Evolutionary conservation across 306 rosid species (phyloP).

Genomic region (Leucaena leucocephala): DNA sequence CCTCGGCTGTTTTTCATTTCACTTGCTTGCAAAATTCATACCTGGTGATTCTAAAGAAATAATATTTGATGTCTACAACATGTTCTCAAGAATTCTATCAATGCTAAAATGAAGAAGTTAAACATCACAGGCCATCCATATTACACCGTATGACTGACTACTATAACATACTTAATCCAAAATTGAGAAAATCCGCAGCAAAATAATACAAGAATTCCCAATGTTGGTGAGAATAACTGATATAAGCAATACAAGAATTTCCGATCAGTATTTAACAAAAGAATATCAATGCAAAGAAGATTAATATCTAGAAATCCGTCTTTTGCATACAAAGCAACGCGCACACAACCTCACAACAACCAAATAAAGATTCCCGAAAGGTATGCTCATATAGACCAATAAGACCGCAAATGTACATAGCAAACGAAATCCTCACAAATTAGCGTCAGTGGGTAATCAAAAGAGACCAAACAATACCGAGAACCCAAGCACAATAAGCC

Average conservation of each 20-base stretch:
- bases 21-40: background rate
- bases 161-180: background rate
- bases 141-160: background rate
- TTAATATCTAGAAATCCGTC: slow-evolving; percentile 1
- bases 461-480: slow-evolving; percentile 78
- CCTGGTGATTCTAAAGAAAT: background rate
- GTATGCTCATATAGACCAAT: background rate
- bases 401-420: background rate
- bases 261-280: background rate
- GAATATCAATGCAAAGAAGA: background rate
- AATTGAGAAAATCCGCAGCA: background rate
- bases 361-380: slow-evolving; percentile 7
- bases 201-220: background rate
- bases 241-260: slow-evolving; percentile 14
- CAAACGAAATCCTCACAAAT: background rate
- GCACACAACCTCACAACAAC: background rate
- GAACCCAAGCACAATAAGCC: slow-evolving; percentile 78
- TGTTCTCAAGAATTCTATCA: background rate
- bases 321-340: background rate
- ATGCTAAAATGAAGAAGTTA: background rate
- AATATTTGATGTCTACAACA: background rate
- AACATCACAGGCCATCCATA: background rate
- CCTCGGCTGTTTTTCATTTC: background rate
- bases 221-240: background rate
- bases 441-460: slow-evolving; percentile 27